Evolutionary conservation across 208 protist species (phyloP), one percentile per base, ranked within the genome.

Genomic region (Acanthamoeba lugdunensis): DNA sequence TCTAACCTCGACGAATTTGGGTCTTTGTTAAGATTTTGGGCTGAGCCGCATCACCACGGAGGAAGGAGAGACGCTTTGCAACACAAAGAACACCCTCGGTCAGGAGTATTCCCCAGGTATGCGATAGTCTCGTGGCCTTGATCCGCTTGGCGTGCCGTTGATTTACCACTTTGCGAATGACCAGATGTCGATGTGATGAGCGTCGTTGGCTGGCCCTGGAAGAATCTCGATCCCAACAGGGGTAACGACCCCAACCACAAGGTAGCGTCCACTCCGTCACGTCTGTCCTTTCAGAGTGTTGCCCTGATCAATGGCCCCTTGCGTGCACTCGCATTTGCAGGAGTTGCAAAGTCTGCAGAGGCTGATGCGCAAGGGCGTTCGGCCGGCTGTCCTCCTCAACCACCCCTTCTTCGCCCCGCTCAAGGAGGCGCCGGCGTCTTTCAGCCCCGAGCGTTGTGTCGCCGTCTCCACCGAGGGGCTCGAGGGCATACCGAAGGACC

Each of bases 11-110:
- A 30, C n/a, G 41, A 14, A 41, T 30, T 13, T 45, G 14, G 28
- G 13, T 75, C 30, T 11, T 25, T 25, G 18, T 63, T n/a, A 37
- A 75, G 67, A 75, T 41, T 75, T 75, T 41, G 67, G 67, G 30
- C n/a, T 75, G 25, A 75, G 67, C 30, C 67, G 67, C 30, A 75
- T 75, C 30, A 75, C 67, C 25, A 75, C 67, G 67, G 67, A 75
- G 30, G 67, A 23, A 30, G 67, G 67, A 75, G 67, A 75, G 14
- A n/a, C n/a, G 25, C 67, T 75, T 4, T 75, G 30, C 67, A 75
- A 75, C 67, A 75, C 16, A 4, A 75, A 75, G 67, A 75, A 23
- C 67, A 7, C 16, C 14, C n/a, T 30, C 67, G n/a, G 30, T 3
- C 28, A 75, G 13, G 67, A 28, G 4, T 75, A 75, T 75, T 16